Conservation (phyloP, 768 basidiomycete genomes). For the Tylopilus balloui region DNA sequence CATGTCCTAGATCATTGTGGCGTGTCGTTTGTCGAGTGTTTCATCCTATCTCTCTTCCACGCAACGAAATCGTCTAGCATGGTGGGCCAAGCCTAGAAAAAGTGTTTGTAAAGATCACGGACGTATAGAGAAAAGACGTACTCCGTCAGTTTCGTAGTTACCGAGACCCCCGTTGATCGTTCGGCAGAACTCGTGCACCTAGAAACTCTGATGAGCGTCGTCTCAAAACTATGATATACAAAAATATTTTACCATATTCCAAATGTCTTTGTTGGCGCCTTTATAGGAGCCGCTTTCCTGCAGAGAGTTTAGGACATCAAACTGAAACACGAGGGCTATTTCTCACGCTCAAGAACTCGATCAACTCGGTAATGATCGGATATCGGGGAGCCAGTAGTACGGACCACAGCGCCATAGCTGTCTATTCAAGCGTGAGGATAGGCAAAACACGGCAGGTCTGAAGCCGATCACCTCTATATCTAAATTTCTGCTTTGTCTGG, state of each 20-base stretch:
- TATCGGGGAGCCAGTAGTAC: conserved; percentile 66
- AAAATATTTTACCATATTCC: conserved; percentile 65
- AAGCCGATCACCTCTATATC: conserved; percentile 67
- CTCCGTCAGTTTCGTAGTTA: conserved; percentile 74
- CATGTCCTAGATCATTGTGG: conserved; percentile 9
- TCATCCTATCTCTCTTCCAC: conserved; percentile 47
- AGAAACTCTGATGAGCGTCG: conserved; percentile 2
- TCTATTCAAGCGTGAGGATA: conserved; percentile 36
- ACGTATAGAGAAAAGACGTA: conserved; percentile 33
- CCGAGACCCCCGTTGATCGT: conserved; percentile 54
- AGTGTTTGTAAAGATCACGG: neutral
- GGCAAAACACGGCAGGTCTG: neutral
- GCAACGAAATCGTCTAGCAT: conserved; percentile 73
- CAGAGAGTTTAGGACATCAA: neutral
- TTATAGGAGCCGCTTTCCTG: conserved; percentile 58
- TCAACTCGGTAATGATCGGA: conserved; percentile 59
- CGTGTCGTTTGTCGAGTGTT: conserved; percentile 1
- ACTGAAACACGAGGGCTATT: conserved; percentile 12
- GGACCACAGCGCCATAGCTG: conserved; percentile 70
- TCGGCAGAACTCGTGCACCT: conserved; percentile 77
- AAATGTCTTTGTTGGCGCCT: conserved; percentile 79
- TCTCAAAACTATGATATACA: neutral
- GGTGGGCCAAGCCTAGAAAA: conserved; percentile 72
- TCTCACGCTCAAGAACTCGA: conserved; percentile 60
- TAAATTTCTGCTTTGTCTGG: conserved; percentile 67